phyloP scores from a whole-genome alignment of 495 filamentous ascomycete genomes.

The Bryoglossum gracile region DNA sequence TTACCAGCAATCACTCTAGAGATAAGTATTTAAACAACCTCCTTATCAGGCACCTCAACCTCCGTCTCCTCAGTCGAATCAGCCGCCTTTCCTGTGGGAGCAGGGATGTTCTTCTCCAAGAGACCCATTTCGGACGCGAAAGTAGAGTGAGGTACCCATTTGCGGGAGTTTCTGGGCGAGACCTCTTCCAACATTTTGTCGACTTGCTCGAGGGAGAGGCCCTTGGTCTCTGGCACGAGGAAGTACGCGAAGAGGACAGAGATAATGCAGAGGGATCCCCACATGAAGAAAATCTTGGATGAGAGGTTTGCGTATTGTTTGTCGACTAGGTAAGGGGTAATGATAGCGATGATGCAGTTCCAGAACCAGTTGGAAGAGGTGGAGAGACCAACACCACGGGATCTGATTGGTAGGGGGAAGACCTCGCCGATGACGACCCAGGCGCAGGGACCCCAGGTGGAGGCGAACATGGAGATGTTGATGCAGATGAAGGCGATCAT shows the following conservation, averaged over 20 bases:
- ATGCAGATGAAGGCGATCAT: conserved; percentile 68
- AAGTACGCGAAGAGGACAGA: conserved; percentile 69
- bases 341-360: conserved; percentile 43
- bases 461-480: conserved; percentile 71
- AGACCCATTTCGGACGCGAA: conserved; percentile 54
- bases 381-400: conserved; percentile 70
- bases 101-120: conserved; percentile 25
- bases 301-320: conserved; percentile 47
- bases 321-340: conserved; percentile 25
- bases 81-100: neutral
- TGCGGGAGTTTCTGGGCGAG: conserved; percentile 58
- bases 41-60: conserved; percentile 2
- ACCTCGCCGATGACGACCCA: conserved; percentile 85
- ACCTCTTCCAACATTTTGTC: conserved; percentile 86
- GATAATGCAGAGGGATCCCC: conserved; percentile 60
- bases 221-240: conserved; percentile 81
- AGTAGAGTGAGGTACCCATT: conserved; percentile 65
- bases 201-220: conserved; percentile 79
- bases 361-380: conserved; percentile 86
- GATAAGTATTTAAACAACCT: conserved; percentile 8
- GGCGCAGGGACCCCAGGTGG: conserved; percentile 62
- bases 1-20: neutral
- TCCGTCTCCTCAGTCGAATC: conserved; percentile 14
- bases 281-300: conserved; percentile 72
- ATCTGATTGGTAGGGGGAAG: conserved; percentile 77